phyloP scores from a whole-genome alignment of 1,284 basidiomycete genomes.

The Apiotrichum sp. region DNA sequence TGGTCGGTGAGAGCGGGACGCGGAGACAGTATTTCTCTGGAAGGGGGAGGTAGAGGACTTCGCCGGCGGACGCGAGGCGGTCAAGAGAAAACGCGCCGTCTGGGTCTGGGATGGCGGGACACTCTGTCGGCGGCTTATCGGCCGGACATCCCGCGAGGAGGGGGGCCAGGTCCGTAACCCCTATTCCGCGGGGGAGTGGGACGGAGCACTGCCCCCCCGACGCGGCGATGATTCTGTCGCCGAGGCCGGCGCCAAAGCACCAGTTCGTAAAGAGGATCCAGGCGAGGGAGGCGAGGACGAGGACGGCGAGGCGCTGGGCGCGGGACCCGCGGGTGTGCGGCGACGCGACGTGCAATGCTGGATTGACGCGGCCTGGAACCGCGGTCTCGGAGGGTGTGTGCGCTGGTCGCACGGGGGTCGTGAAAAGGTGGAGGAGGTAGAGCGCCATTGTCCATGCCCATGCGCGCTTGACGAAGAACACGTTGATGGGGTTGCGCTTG shows the following conservation, averaged over 20 bases:
- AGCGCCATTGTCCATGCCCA: conserved; percentile 83
- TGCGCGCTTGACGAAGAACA: conserved; percentile 78
- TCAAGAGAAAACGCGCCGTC: conserved; percentile 26
- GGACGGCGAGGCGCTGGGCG: conserved; percentile 53
- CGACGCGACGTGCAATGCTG: conserved; percentile 52
- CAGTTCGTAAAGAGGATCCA: conserved; percentile 77
- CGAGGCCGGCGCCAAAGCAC: conserved; percentile 85
- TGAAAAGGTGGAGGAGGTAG: conserved; percentile 52
- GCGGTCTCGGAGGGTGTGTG: neutral
- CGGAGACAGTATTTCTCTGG: conserved; percentile 55
- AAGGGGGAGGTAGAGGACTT: conserved; percentile 22
- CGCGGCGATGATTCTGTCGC: conserved; percentile 65
- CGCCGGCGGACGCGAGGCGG: conserved; percentile 18
- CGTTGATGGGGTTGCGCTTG: conserved; percentile 76
- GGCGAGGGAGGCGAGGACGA: conserved; percentile 58
- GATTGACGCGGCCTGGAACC: conserved; percentile 2
- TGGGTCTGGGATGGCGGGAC: conserved; percentile 1
- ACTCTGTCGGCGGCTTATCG: no score
- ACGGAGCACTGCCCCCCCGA: conserved; percentile 79
- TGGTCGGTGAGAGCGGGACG: conserved; percentile 54
- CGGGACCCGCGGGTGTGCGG: conserved; percentile 40
- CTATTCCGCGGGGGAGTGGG: conserved; percentile 50
- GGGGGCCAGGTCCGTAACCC: conserved; percentile 5
- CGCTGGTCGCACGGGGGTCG: conserved; percentile 13
- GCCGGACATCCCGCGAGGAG: no score